Base-by-base conservation (phyloP, 83 land plant genomes). In the Diphasiastrum complanatum region DNA sequence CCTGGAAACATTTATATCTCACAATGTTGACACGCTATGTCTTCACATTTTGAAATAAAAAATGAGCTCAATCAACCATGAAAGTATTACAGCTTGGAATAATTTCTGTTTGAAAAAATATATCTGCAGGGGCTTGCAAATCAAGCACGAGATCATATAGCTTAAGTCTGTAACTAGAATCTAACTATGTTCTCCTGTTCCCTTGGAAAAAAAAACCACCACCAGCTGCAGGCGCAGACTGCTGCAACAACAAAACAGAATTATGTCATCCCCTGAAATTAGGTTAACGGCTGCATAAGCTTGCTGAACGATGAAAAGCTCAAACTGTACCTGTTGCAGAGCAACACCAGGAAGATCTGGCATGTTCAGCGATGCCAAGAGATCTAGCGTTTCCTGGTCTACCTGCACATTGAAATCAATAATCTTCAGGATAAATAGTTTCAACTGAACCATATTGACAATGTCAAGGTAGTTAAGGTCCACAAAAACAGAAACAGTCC, bases 291-390 rank as follows among this genome's bases (percentile, higher is more conserved):
- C 43, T 8, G 8, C 8, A 8, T 40, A 8, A 8, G 12, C 16
- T 8, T 8, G 16, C 16, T 40, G 43, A 40, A 16, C 8, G 8
- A 16, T 8, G 43, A 40, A 16, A 16, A 8, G 43, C 8, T 8
- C 12, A 16, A 8, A 40, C 16, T 40, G 8, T 40, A 40, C 64
- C 64, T 38, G 48, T 25, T 61, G 64, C 64, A 61, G n/a, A n/a
- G n/a, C 64, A 14, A 61, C 64, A 12, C 64, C 64, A 22, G 64
- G 56, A 26, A 61, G 64, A 27, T 61, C 49, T 36, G 46, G 64
- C 64, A 61, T 61, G 53, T 61, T 61, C 55, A 61, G 28, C 16
- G 50, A 45, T 2, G 48, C 64, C 64, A 61, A 11, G 49, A 61
- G 16, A 29, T 61, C 64, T 3, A 61, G 25, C 18, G 64, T 61